A percentile compares a stretch with the other conserved stretches of the same genome.
These are phyloP conservation scores for Lactifluus volemus DNA, from an alignment of 768 basidiomycete species.

Conservation along the genomic window DNA sequence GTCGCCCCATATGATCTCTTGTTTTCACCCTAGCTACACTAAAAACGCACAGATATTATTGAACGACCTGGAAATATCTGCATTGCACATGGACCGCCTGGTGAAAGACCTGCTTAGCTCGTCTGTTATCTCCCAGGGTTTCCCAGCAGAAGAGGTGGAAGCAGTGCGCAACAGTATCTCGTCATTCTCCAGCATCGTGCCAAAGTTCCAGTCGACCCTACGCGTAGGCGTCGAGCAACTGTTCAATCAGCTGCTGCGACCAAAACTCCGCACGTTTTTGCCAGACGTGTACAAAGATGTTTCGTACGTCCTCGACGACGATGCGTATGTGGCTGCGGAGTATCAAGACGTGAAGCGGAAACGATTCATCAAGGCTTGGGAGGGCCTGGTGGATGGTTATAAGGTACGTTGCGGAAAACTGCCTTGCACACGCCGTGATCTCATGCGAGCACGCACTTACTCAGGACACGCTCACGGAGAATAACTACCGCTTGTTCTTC, in stretches of 20 bases:
- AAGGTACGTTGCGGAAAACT: slow-evolving; percentile 41
- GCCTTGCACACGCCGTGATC: not conserved
- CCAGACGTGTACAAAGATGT: slow-evolving; percentile 87
- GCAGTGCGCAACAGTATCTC: slow-evolving; percentile 40
- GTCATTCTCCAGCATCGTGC: slow-evolving; percentile 43
- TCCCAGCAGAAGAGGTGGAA: slow-evolving; percentile 47
- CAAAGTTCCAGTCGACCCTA: slow-evolving; percentile 62
- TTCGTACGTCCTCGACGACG: slow-evolving; percentile 84
- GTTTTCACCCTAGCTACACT: not conserved
- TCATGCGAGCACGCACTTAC: not conserved
- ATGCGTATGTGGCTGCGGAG: slow-evolving; percentile 73
- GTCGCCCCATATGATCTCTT: not conserved
- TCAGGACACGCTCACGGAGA: slow-evolving; percentile 81
- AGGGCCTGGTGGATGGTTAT: slow-evolving; percentile 75
- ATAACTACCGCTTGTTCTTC: slow-evolving; percentile 82
- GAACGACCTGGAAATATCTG: slow-evolving; percentile 92
- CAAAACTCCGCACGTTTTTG: slow-evolving; percentile 75
- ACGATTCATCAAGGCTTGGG: slow-evolving; percentile 87
- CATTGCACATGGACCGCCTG: slow-evolving; percentile 80
- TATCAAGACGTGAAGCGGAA: slow-evolving; percentile 82
- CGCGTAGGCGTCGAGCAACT: slow-evolving; percentile 90
- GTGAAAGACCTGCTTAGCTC: slow-evolving; percentile 53
- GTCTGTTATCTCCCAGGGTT: slow-evolving; percentile 55
- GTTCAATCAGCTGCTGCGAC: slow-evolving; percentile 90
- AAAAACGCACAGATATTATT: slow-evolving; percentile 65